A percentile compares a stretch with the other conserved stretches of the same genome.
These are phyloP conservation scores for Cinnamomum micranthum DNA, from an alignment of 164 flowering plant genomes.

Conservation along the genomic window DNA sequence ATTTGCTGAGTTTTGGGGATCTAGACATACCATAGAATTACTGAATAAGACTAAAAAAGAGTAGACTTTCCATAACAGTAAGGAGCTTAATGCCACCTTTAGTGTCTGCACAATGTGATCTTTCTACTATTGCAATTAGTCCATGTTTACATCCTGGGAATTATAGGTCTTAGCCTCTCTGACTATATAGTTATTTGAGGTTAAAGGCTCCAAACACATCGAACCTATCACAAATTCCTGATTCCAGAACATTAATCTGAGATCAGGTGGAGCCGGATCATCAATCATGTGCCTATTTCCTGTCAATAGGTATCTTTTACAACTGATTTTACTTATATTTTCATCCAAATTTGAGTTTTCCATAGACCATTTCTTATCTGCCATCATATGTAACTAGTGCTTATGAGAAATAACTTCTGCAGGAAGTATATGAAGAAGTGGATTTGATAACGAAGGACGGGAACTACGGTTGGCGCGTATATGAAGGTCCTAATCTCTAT, in stretches of 20 bases:
- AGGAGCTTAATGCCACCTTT: too few relatives aligned
- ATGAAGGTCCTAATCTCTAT: slow-evolving; percentile 56
- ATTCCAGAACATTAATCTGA: too few relatives aligned
- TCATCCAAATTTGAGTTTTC: not conserved
- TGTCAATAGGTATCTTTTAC: not conserved
- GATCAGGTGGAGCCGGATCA: not conserved
- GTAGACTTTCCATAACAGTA: too few relatives aligned
- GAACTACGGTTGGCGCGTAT: slow-evolving; percentile 85
- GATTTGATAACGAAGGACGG: slow-evolving; percentile 73
- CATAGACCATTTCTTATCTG: not conserved
- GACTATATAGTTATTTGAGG: too few relatives aligned
- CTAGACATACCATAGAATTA: too few relatives aligned
- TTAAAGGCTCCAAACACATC: too few relatives aligned
- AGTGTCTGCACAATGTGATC: too few relatives aligned
- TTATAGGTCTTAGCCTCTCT: too few relatives aligned
- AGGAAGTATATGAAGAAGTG: slow-evolving; percentile 84
- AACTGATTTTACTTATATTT: not conserved
- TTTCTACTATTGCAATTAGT: too few relatives aligned
- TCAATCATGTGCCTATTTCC: not conserved
- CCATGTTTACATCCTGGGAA: too few relatives aligned
- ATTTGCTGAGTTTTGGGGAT: not conserved
- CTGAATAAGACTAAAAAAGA: too few relatives aligned
- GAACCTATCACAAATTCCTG: too few relatives aligned
- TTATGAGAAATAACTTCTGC: not conserved
- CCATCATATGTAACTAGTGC: not conserved